phyloP scores from a whole-genome alignment of 805 yeast species.

The Blastobotrys peoriensis region DNA sequence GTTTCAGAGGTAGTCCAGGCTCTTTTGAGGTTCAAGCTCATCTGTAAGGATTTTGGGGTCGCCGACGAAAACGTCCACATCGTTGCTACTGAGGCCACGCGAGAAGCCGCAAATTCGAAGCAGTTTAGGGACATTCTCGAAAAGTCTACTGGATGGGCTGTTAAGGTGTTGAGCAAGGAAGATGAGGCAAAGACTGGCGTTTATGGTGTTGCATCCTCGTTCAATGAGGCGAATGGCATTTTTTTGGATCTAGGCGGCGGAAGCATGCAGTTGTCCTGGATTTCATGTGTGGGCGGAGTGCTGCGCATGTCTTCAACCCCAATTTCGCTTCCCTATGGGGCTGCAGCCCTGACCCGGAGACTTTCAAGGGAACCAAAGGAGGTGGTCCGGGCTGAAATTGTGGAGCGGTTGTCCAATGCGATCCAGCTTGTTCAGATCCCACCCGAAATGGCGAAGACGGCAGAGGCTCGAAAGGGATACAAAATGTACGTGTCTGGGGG shows the following conservation, averaged over 20 bases:
- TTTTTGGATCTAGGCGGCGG: slow-evolving; percentile 75
- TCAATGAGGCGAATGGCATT: slow-evolving; percentile 58
- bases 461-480: slow-evolving; percentile 52
- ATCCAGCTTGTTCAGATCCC: slow-evolving; percentile 50
- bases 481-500: slow-evolving; percentile 67
- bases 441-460: slow-evolving; percentile 42
- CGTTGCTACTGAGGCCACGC: slow-evolving; percentile 69
- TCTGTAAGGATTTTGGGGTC: slow-evolving; percentile 72
- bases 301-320: slow-evolving; percentile 51
- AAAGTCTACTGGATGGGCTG: slow-evolving; percentile 62
- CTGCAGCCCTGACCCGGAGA: slow-evolving; percentile 58
- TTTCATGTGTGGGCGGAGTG: slow-evolving; percentile 49
- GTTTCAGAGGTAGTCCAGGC: slow-evolving; percentile 56
- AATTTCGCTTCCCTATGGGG: slow-evolving; percentile 66
- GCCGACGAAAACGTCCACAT: slow-evolving; percentile 50
- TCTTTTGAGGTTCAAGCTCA: slow-evolving; percentile 59
- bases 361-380: slow-evolving; percentile 46
- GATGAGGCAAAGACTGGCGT: slow-evolving; percentile 66
- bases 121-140: slow-evolving; percentile 52
- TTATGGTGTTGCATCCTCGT: slow-evolving; percentile 69
- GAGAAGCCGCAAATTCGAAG: slow-evolving; percentile 59
- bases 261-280: slow-evolving; percentile 64
- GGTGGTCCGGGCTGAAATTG: slow-evolving; percentile 48
- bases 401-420: slow-evolving; percentile 45
- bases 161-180: slow-evolving; percentile 50